Percentiles rank a stretch among this genome's conserved stretches.
Conservation (phyloP, 2,329 filamentous ascomycete genomes). For the Talaromyces sp. region DNA sequence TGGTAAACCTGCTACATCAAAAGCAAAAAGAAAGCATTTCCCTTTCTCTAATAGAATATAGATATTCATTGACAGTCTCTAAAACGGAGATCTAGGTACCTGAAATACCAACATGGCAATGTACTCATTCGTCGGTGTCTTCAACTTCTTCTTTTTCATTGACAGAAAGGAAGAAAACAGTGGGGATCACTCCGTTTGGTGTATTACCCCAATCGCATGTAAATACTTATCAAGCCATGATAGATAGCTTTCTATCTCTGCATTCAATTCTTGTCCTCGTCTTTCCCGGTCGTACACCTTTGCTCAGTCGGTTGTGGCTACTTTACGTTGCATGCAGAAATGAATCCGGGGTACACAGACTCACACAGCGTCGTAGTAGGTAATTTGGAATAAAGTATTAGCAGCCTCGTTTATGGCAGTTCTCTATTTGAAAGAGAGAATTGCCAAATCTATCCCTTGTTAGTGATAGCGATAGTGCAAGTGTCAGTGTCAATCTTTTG, state of each 20-base stretch:
- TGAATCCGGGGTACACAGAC: slow-evolving; percentile 13
- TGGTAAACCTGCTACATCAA: not conserved
- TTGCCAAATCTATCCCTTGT: not conserved
- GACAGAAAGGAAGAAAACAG: not conserved
- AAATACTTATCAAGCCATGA: not conserved
- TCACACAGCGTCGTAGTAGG: slow-evolving; percentile 8
- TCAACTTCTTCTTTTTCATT: not conserved
- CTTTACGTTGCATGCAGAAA: slow-evolving; percentile 11
- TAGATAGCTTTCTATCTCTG: not conserved
- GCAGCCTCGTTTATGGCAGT: not conserved
- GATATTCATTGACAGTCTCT: not conserved
- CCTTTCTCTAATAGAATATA: not conserved
- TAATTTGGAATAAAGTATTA: not conserved
- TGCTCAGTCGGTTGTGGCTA: not conserved
- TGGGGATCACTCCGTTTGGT: not conserved
- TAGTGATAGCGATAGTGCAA: too few relatives aligned
- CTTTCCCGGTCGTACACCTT: not conserved
- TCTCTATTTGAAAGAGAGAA: not conserved
- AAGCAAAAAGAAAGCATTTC: not conserved
- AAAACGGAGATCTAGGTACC: not conserved
- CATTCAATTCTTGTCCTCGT: not conserved
- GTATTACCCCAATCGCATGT: not conserved
- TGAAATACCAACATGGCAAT: not conserved
- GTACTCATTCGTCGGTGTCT: not conserved
- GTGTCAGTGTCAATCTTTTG: not conserved